Evolutionary conservation across 2,329 filamentous ascomycete species (phyloP).

Genomic region (Cordyceps pruinosa): DNA sequence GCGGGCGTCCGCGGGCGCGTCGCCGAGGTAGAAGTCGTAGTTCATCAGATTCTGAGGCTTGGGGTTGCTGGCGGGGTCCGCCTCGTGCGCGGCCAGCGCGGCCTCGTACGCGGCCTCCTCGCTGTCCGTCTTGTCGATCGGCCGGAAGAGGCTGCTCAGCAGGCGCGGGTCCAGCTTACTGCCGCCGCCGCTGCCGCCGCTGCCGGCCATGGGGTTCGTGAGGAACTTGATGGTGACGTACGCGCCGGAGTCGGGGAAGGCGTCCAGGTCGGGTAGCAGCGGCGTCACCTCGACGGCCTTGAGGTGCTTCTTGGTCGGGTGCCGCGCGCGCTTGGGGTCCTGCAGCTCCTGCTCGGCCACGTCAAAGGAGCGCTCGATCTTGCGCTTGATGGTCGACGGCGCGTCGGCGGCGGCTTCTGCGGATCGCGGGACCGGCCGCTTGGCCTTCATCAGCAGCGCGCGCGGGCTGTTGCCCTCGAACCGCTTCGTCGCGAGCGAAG

Average conservation of each 20-base stretch:
- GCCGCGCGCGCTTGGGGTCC: conserved; percentile 46
- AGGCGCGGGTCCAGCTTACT: conserved; percentile 54
- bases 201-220: conserved; percentile 53
- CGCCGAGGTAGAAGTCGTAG: conserved; percentile 60
- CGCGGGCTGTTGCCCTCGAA: conserved; percentile 37
- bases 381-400: conserved; percentile 59
- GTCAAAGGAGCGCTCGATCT: conserved; percentile 57
- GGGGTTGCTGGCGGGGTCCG: conserved; percentile 49
- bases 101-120: conserved; percentile 46
- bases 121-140: conserved; percentile 47
- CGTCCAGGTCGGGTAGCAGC: conserved; percentile 57
- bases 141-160: conserved; percentile 54
- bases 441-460: conserved; percentile 28
- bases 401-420: conserved; percentile 55
- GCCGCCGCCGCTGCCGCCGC: conserved; percentile 19
- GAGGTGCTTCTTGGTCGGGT: conserved; percentile 52
- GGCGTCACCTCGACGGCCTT: conserved; percentile 54
- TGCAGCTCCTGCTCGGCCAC: conserved; percentile 46
- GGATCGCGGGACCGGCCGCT: conserved; percentile 37
- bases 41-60: conserved; percentile 53
- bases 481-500: conserved; percentile 49
- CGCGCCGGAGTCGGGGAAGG: conserved; percentile 63
- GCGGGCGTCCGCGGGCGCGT: conserved; percentile 38
- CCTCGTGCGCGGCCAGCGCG: conserved; percentile 46
- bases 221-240: conserved; percentile 65